Conservation (phyloP, 2,329 filamentous ascomycete genomes). For the Phialemonium atrogriseum region DNA sequence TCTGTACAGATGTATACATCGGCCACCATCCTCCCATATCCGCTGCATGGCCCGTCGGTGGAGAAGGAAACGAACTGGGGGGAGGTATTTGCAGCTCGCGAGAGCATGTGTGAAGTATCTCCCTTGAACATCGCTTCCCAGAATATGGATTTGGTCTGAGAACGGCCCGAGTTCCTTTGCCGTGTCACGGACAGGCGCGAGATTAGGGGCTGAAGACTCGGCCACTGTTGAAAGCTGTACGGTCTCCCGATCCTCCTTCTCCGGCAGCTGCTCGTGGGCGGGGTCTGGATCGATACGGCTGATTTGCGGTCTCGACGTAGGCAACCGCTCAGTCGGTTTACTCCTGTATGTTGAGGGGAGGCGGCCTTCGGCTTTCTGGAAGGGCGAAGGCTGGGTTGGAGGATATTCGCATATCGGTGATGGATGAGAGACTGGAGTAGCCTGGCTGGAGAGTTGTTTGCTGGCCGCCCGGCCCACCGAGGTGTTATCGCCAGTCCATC, state of each 20-base stretch:
- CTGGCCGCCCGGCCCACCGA: constrained; percentile 32
- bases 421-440: constrained; percentile 4
- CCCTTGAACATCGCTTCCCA: constrained; percentile 17
- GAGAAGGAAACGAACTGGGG: constrained; percentile 21
- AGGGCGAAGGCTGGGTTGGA: not conserved
- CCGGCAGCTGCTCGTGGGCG: constrained; percentile 1
- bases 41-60: constrained; percentile 9
- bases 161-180: too few species aligned
- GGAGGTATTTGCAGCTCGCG: constrained; percentile 16
- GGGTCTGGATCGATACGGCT: constrained; percentile 1
- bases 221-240: too few species aligned
- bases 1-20: constrained; percentile 12
- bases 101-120: constrained; percentile 21
- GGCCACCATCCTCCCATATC: constrained; percentile 16
- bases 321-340: too few species aligned
- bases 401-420: constrained; percentile 9
- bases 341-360: too few species aligned
- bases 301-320: too few species aligned
- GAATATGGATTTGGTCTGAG: constrained; percentile 18
- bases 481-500: constrained; percentile 31
- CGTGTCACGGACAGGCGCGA: too few species aligned
- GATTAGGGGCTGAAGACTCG: too few species aligned
- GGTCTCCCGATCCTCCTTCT: too few species aligned
- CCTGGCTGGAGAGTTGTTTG: constrained; percentile 11
- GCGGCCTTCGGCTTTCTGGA: too few species aligned